phyloP scores from a whole-genome alignment of 768 basidiomycete species.

The Amanita rimosa region DNA sequence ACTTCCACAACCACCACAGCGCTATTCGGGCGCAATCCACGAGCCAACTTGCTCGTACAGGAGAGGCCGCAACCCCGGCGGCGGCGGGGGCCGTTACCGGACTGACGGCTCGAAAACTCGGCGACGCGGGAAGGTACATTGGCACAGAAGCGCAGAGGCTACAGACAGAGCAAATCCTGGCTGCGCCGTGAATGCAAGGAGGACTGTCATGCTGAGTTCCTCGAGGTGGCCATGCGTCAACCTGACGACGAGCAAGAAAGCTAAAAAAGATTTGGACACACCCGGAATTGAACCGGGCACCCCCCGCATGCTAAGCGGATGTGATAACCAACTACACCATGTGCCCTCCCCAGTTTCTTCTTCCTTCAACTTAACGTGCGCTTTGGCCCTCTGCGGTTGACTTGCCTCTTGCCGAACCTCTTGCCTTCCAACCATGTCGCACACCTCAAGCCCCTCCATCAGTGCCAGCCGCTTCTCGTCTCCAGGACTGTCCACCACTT shows the following conservation, averaged over 20 bases:
- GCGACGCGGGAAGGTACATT: background rate
- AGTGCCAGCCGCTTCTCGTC: background rate
- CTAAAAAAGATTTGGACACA: slow-evolving; percentile 6
- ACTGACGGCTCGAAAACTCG: background rate
- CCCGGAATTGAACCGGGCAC: slow-evolving; percentile 10
- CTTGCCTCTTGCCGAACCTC: too few species aligned
- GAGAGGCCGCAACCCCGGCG: background rate
- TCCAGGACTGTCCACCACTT: background rate
- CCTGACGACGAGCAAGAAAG: background rate
- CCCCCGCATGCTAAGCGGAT: slow-evolving; percentile 9
- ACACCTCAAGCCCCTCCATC: background rate
- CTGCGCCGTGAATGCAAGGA: background rate
- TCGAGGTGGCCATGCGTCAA: background rate
- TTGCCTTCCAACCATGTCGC: background rate
- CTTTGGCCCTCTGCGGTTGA: too few species aligned
- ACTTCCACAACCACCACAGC: slow-evolving; percentile 4
- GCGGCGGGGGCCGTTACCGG: background rate
- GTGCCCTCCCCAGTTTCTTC: background rate
- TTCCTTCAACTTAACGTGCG: too few species aligned
- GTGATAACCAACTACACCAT: slow-evolving; percentile 11
- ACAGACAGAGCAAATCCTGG: background rate
- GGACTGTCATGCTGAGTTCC: background rate
- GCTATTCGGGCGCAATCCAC: background rate
- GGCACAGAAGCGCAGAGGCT: background rate
- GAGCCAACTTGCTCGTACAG: background rate